Base-by-base conservation (phyloP, 495 filamentous ascomycete genomes). In the Melanomma pulvis-pyrius region DNA sequence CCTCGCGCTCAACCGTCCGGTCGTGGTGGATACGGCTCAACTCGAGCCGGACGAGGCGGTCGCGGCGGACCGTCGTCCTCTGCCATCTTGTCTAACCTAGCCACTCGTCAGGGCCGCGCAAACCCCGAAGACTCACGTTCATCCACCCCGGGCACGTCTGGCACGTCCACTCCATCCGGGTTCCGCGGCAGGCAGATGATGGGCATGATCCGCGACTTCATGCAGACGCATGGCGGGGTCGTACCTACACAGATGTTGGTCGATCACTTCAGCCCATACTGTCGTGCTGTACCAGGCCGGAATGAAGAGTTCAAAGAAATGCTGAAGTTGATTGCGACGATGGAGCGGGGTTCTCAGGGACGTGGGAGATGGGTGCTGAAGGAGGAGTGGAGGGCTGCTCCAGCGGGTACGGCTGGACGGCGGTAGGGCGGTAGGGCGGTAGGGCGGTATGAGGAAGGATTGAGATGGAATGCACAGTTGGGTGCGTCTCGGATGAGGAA, bases 241-340 rank as follows among this genome's bases (percentile, higher is more conserved):
- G 90, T 87, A 7, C 84, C 87, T 26, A 91, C 87, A 19, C 88
- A 92, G 78, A 81, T 87, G 76, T 76, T 97, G 65, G 86, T 96
- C 22, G 87, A 93, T 70, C 90, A 96, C 65, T 96, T 93, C 50
- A 85, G 87, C 72, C 80, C 80, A n/a, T 86, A 79, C 60, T 87
- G 85, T 67, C 79, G 76, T 0, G 86, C 81, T 1, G 49, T 15
- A 21, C 72, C 79, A 29, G 77, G 83, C 68, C 78, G 79, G 48
- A 83, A 80, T 26, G 80, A 81, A n/a, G 85, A 88, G 70, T 89
- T 89, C 69, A 83, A 86, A 71, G 83, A 84, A 65, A 83, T 83
- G 77, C 74, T 89, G 63, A 84, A 83, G 72, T 74, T 72, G 60
- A 82, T 89, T 68, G 87, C 87, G 36, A 77, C 57, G 50, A 68